Evolutionary conservation across 768 basidiomycete genomes (phyloP), one percentile per base, ranked within the genome.

Genomic region (Peribolospora kevripleyi): DNA sequence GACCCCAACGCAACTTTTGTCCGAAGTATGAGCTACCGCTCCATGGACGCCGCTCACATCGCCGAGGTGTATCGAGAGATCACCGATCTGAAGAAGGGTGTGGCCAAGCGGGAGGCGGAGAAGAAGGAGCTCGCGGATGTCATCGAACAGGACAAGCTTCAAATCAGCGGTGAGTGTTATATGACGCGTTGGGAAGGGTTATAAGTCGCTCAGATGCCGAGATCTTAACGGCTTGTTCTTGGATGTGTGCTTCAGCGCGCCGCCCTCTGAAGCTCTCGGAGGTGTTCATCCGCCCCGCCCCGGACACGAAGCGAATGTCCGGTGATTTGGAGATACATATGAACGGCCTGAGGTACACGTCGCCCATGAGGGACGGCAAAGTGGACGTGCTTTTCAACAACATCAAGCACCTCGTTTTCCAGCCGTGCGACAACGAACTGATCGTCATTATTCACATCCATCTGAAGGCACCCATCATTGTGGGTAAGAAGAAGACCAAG

Each of bases 291-390:
- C 77, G 90, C 11, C 93, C 93, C 37, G 84, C 87, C 5, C 74
- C 88, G 40, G 93, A 98, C 62, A 88, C 87, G 36, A 98, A 95
- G 69, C 77, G 88, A 38, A 71, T 90, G 10, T 83, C 90, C 4
- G 93, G 93, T n/a, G 91, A 95, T 66, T 83, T 97, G 25, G 93
- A 98, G 65, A 86, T 98, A 42, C 93, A 98, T 65, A 81, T 86
- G 67, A 98, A 95, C 64, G 93, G 93, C 72, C 74, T 97, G 54
- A 76, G 91, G 42, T 97, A 95, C 67, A 77, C 81, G 60, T 86
- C 84, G 14, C 80, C 80, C 2, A 75, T 81, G 64, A 82, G 84
- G 46, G 37, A 36, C 46, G 54, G 52, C 46, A 36, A 25, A 51
- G 42, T 63, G 91, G 91, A 98, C 66, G 74, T 98, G 9, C 72